Base-by-base conservation (phyloP, 352 stramenopile genomes). In the Phytopythium vexans region DNA sequence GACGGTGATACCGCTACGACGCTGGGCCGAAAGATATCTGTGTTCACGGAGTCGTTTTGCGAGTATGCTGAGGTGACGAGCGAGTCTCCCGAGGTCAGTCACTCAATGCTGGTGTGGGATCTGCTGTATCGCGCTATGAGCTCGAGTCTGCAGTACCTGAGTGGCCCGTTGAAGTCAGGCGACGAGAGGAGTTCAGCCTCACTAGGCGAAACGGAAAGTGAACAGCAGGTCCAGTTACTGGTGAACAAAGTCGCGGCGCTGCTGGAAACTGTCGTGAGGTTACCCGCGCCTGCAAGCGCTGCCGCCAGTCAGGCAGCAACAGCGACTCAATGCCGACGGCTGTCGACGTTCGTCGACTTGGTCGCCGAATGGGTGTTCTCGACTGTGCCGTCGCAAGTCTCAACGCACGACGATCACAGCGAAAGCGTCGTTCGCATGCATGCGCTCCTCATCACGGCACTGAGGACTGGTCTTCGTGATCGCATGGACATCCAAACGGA, bases 51-150 rank as follows among this genome's bases (percentile, higher is more conserved):
- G 6, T 27, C 44, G 11, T n/a, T 50, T 6, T 10, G 31, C 7
- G 44, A 50, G 44, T 50, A 39, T 34, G 32, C 44, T 32, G 44
- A 50, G 31, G 11, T 50, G 7, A 9, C 44, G n/a, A 31, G 15
- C 40, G 31, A 32, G 14, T 31, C 40, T 31, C 15, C 31, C n/a
- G 31, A 6, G 32, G 21, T 27, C 21, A 27, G 21, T 27, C 21
- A 50, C 44, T 37, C 36, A 9, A 43, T 74, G 37, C 37, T 61
- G n/a, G 12, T 77, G 6, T 82, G 72, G 60, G 63, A 79, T 55
- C 35, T 66, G 14, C 34, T 66, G 6, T 82, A 67, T 66, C 68
- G 68, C 14, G 60, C 39, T 35, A 52, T 62, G 8, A 54, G 50
- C 0, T 68, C 52, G 2, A 62, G 60, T 39, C 14, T 84, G n/a